phyloP scores from a whole-genome alignment of 202 grass and related monocot species.

The Setaria italica region DNA sequence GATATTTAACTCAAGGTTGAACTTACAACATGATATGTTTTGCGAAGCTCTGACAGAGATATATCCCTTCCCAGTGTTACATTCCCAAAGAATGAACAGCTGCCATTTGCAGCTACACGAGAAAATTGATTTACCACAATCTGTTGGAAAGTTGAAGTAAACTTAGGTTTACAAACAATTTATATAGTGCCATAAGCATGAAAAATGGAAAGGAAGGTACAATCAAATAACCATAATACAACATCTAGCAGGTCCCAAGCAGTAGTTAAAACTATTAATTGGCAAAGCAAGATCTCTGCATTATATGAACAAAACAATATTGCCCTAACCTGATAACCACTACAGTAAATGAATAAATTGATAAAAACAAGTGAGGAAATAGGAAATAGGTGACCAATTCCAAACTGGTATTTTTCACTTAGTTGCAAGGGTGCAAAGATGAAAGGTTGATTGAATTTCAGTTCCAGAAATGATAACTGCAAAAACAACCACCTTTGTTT shows the following conservation, averaged over 20 bases:
- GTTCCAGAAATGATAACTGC: neutral
- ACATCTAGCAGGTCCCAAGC: neutral
- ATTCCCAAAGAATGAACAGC: slow-evolving; percentile 93
- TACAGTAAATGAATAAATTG: neutral
- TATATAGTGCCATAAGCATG: slow-evolving; percentile 1
- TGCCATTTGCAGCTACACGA: slow-evolving; percentile 76
- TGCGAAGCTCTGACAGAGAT: slow-evolving; percentile 67
- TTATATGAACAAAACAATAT: neutral
- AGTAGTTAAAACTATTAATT: slow-evolving; percentile 1
- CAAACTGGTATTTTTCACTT: slow-evolving; percentile 16
- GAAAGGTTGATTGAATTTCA: slow-evolving; percentile 12
- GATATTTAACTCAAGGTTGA: neutral
- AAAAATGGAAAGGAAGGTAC: neutral
- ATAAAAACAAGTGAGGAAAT: neutral
- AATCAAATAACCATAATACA: slow-evolving; percentile 10
- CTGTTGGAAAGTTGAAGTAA: slow-evolving; percentile 64
- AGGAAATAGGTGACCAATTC: neutral
- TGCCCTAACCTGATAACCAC: neutral
- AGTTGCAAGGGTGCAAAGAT: slow-evolving; percentile 17
- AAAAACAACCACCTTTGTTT: slow-evolving; percentile 72
- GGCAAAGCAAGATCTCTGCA: neutral
- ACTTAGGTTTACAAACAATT: slow-evolving; percentile 49
- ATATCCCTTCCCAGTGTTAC: slow-evolving; percentile 76
- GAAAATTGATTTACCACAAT: slow-evolving; percentile 99
- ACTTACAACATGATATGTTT: slow-evolving; percentile 76